A percentile compares a stretch with the other conserved stretches of the same genome.
Conservation (phyloP, 2,329 filamentous ascomycete genomes). For the Microthyrium microscopicum region DNA sequence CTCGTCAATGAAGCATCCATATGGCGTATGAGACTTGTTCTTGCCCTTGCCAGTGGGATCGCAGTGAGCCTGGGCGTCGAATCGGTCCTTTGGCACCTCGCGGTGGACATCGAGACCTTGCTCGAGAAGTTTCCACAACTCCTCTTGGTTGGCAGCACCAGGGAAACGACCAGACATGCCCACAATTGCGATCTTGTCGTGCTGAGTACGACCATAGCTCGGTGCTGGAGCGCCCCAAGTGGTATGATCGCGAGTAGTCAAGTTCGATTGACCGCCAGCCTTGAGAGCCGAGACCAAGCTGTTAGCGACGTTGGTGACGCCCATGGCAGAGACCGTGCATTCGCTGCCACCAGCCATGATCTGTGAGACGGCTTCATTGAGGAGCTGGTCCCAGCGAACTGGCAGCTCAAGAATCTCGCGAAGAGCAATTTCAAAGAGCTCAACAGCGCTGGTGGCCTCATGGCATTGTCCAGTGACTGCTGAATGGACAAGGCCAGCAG, state of each 20-base stretch:
- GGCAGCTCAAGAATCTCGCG: constrained; percentile 29
- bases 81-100: constrained; percentile 52
- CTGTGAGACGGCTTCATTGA: constrained; percentile 30
- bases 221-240: constrained; percentile 23
- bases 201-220: constrained; percentile 28
- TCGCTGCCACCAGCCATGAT: constrained; percentile 24
- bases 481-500: constrained; percentile 29
- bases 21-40: constrained; percentile 63
- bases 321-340: constrained; percentile 31
- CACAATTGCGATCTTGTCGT: constrained; percentile 67
- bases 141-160: constrained; percentile 52
- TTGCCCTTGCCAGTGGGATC: constrained; percentile 56
- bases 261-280: constrained; percentile 29
- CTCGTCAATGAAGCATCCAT: constrained; percentile 60
- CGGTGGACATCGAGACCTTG: constrained; percentile 61
- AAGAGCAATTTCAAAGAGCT: constrained; percentile 27
- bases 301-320: constrained; percentile 36
- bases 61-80: constrained; percentile 53
- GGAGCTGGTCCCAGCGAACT: constrained; percentile 32
- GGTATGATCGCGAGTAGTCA: constrained; percentile 27
- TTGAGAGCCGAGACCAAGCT: constrained; percentile 38
- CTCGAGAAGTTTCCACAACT: constrained; percentile 58
- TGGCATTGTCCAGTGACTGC: constrained; percentile 29
- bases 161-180: constrained; percentile 69
- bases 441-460: constrained; percentile 27